Evolutionary conservation across 768 basidiomycete genomes (phyloP).

Genomic region (Leucocoprinus leucothites): DNA sequence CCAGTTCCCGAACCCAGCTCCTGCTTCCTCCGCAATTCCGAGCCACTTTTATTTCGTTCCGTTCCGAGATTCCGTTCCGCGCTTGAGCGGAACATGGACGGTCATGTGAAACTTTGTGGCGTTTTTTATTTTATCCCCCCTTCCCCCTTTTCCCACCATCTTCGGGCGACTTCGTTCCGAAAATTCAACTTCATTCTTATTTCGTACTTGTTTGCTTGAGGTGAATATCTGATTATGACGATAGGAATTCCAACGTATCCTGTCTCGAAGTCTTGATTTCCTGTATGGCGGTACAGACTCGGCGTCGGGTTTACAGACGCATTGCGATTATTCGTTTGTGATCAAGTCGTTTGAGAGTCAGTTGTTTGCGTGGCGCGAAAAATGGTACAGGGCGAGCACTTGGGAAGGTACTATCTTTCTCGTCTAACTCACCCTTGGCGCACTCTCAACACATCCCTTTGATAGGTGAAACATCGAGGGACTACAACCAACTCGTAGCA

Average conservation of each 20-base stretch:
- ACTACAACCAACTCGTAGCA: constrained; percentile 51
- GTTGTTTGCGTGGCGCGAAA: constrained; percentile 53
- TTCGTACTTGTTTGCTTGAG: no score
- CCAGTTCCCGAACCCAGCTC: no score
- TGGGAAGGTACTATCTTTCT: constrained; percentile 28
- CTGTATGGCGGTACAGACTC: constrained; percentile 81
- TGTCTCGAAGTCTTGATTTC: constrained; percentile 86
- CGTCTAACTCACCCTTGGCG: not conserved
- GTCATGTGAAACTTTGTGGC: no score
- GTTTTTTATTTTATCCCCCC: no score
- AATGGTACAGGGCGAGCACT: constrained; percentile 42
- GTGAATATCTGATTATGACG: not conserved
- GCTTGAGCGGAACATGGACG: no score
- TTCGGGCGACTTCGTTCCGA: no score
- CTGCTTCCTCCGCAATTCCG: no score
- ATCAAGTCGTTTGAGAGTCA: constrained; percentile 86
- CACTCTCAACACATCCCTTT: not conserved
- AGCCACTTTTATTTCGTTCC: no score
- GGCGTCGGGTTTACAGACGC: constrained; percentile 76
- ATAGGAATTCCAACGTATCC: constrained; percentile 84
- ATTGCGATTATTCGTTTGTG: constrained; percentile 82
- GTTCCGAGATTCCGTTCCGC: no score
- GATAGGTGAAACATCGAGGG: constrained; percentile 25
- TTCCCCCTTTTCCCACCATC: no score
- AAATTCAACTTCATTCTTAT: no score